Evolutionary conservation across 441 rosid genomes (phyloP), one percentile per base, ranked within the genome.

Genomic region (Euphorbia neoarborescens): DNA sequence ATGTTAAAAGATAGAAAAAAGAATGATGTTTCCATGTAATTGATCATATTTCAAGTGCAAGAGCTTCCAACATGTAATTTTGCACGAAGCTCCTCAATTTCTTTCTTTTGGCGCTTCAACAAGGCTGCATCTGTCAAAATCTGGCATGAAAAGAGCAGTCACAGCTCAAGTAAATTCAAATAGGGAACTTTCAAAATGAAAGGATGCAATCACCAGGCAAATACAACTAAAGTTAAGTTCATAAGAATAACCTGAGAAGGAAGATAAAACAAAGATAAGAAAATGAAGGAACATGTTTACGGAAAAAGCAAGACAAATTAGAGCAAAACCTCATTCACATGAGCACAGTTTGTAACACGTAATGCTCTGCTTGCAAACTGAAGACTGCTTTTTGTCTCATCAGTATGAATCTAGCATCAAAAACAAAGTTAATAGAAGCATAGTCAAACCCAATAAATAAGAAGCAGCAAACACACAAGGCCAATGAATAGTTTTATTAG

Each of bases 361-460:
- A 89, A 73, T 81, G 99, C 99, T 79, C 99, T 89, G 77, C 97
- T 91, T 53, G 99, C 96, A 78, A 91, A 94, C 64, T 85, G 97
- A 77, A 94, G 96, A 83, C 96, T 94, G 78, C 97, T 89, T 81
- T 87, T 94, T 61, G 97, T 94, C 84, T 94, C 99, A 79, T 94
- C 99, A 63, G 91, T 85, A 79, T 91, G 99, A 80, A 91, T 76
- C 99, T 91, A 76, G 54, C 70, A 82, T 72, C 78, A 81, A 72
- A 79, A 57, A 25, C 76, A 73, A 71, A 24, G 35, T 19, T 14
- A 27, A 27, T 27, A 69, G 69, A 58, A 59, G 34, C 48, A 66
- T 62, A 32, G 27, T 7, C 35, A 34, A 58, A 48, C 19, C 50
- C 19, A 48, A 58, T 32, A 46, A 50, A 62, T 32, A 44, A n/a